A percentile compares a stretch with the other conserved stretches of the same genome.
Evolutionary conservation across 768 basidiomycete genomes (phyloP).

Genomic region (Lactifluus volemus): DNA sequence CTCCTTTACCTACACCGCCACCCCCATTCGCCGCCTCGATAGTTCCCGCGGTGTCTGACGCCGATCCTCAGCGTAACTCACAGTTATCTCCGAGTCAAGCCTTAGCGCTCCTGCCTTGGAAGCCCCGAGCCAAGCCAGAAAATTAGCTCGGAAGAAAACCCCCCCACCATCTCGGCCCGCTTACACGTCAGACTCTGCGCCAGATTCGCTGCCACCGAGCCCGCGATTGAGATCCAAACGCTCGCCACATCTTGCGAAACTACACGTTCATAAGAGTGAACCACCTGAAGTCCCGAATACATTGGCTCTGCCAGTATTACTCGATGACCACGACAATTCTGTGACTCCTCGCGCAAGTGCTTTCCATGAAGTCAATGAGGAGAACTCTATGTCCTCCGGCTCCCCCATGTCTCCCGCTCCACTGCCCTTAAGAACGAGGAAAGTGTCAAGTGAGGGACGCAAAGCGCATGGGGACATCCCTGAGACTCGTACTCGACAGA

Average conservation of each 20-base stretch:
- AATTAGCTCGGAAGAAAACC: slow-evolving; percentile 32
- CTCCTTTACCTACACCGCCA: slow-evolving; percentile 33
- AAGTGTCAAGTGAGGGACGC: slow-evolving; percentile 25
- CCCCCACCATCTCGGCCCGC: slow-evolving; percentile 25
- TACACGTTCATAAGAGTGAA: slow-evolving; percentile 34
- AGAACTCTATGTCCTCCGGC: slow-evolving; percentile 23
- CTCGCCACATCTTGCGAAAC: slow-evolving; percentile 37
- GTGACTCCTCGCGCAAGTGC: slow-evolving; percentile 49
- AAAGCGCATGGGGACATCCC: slow-evolving; percentile 1
- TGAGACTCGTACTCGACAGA: slow-evolving; percentile 24
- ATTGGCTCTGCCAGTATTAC: slow-evolving; percentile 42
- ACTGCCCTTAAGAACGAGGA: slow-evolving; percentile 23
- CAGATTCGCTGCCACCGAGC: slow-evolving; percentile 30
- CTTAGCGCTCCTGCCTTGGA: slow-evolving; percentile 21
- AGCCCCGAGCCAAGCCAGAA: slow-evolving; percentile 25
- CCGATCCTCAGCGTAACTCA: slow-evolving; percentile 28
- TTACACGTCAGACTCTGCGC: slow-evolving; percentile 44
- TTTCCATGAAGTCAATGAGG: slow-evolving; percentile 31
- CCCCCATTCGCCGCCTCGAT: slow-evolving; percentile 20
- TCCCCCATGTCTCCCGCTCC: slow-evolving; percentile 24
- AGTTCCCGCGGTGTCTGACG: slow-evolving; percentile 26
- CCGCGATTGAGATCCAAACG: slow-evolving; percentile 49
- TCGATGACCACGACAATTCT: slow-evolving; percentile 40
- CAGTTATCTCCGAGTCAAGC: slow-evolving; percentile 23
- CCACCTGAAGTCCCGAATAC: slow-evolving; percentile 29